phyloP scores from a whole-genome alignment of 1,284 basidiomycete genomes.

The Spongiforma sp. region DNA sequence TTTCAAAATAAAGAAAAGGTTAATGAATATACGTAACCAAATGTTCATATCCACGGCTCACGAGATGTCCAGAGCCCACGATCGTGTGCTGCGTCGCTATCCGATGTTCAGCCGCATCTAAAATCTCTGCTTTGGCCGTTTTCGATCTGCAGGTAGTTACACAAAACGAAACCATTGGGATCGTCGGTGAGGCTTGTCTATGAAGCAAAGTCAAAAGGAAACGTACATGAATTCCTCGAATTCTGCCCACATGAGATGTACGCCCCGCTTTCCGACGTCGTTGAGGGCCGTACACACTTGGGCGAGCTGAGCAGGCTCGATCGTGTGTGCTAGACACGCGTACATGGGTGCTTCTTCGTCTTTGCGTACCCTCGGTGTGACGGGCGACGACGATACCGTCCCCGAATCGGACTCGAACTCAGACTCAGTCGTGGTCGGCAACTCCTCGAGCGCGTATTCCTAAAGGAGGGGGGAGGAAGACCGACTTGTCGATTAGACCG shows the following conservation, averaged over 20 bases:
- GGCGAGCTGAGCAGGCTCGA: constrained; percentile 32
- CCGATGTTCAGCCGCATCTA: constrained; percentile 31
- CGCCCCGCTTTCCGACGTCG: constrained; percentile 17
- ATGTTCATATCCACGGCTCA: constrained; percentile 13
- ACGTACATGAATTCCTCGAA: constrained; percentile 39
- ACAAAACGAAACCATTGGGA: too few species aligned
- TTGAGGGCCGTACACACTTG: constrained; percentile 21
- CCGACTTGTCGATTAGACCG: too few species aligned
- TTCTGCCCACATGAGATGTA: constrained; percentile 38
- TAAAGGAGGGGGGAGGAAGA: too few species aligned
- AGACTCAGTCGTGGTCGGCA: too few species aligned
- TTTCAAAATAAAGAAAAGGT: neutral
- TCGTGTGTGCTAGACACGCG: constrained; percentile 32
- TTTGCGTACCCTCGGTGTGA: constrained; percentile 32
- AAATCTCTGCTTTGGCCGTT: constrained; percentile 31
- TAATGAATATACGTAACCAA: neutral
- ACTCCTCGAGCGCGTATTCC: constrained; percentile 34
- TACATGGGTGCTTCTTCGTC: constrained; percentile 38
- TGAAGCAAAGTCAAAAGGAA: too few species aligned
- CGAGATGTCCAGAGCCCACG: constrained; percentile 36
- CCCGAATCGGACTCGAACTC: too few species aligned
- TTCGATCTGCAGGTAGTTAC: constrained; percentile 29
- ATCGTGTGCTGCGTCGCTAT: constrained; percentile 29
- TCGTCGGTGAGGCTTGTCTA: too few species aligned
- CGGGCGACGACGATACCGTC: neutral